These are phyloP conservation scores for Beta lomatogona DNA, from an alignment of 179 eudicot genomes.

Conservation along the genomic window DNA sequence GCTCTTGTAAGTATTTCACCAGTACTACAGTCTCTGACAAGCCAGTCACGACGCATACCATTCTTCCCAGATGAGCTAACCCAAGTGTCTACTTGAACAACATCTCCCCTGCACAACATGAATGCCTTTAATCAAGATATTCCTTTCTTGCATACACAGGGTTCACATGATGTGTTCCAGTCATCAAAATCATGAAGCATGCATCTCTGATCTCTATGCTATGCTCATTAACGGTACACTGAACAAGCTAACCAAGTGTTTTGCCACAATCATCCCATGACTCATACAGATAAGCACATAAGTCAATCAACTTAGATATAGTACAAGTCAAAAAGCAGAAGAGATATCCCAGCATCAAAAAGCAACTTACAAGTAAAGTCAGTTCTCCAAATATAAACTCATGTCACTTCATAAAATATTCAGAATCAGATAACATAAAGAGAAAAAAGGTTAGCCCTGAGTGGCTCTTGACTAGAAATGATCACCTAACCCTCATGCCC, in stretches of 20 bases:
- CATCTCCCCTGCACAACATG: slow-evolving; percentile 77
- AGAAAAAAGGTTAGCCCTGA: background rate
- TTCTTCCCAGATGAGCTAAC: slow-evolving; percentile 90
- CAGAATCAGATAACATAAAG: background rate
- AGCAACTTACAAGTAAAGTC: background rate
- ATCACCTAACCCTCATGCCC: background rate
- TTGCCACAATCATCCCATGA: background rate
- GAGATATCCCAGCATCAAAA: background rate
- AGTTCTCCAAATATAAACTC: background rate
- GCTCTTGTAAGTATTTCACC: slow-evolving; percentile 90
- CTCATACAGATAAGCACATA: background rate
- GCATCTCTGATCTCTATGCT: background rate
- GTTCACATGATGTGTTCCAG: background rate
- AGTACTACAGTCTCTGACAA: slow-evolving; percentile 71
- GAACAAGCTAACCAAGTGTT: background rate
- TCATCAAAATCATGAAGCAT: background rate
- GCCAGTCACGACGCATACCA: slow-evolving; percentile 99
- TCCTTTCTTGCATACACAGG: background rate
- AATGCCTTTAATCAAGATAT: background rate
- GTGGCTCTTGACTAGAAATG: no score
- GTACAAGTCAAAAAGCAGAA: background rate
- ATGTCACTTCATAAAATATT: background rate
- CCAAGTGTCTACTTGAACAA: slow-evolving; percentile 97
- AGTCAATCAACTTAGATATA: background rate
- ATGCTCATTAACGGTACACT: background rate